phyloP scores from a whole-genome alignment of 345 rosid species.

The Alliaria petiolata region DNA sequence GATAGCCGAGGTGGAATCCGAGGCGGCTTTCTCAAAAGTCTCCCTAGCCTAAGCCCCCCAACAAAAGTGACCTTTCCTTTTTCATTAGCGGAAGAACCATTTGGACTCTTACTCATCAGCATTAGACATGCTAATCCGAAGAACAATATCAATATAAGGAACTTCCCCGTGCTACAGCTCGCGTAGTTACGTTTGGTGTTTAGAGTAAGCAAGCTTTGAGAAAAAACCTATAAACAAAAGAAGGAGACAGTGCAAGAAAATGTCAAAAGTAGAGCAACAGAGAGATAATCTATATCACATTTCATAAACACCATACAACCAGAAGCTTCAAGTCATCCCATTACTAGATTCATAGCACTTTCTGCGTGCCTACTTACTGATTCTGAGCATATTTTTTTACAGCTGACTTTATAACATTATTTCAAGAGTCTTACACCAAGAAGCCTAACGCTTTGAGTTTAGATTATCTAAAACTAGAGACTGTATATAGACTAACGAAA shows the following conservation, averaged over 20 bases:
- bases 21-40: conserved; percentile 72
- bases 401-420: background rate
- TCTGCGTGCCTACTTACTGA: background rate
- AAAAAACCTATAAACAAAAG: conserved; percentile 55
- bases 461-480: too few relatives aligned
- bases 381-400: background rate
- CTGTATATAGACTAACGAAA: background rate
- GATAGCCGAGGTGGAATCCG: conserved; percentile 87
- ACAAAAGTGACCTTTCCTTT: conserved; percentile 38
- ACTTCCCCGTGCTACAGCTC: conserved; percentile 87
- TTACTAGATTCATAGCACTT: conserved; percentile 5
- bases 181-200: conserved; percentile 50
- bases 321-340: conserved; percentile 6
- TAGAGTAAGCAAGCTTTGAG: conserved; percentile 54
- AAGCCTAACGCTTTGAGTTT: too few relatives aligned
- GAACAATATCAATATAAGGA: conserved; percentile 54
- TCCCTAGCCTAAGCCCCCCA: conserved; percentile 42
- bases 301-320: background rate
- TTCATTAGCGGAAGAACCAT: conserved; percentile 27
- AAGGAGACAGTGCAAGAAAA: background rate
- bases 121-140: conserved; percentile 69
- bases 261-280: background rate
- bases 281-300: background rate
- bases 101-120: conserved; percentile 46
- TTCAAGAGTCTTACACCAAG: background rate